Conservation (phyloP, 2,329 filamentous ascomycete genomes). For the Raffaelea ambrosiae region DNA sequence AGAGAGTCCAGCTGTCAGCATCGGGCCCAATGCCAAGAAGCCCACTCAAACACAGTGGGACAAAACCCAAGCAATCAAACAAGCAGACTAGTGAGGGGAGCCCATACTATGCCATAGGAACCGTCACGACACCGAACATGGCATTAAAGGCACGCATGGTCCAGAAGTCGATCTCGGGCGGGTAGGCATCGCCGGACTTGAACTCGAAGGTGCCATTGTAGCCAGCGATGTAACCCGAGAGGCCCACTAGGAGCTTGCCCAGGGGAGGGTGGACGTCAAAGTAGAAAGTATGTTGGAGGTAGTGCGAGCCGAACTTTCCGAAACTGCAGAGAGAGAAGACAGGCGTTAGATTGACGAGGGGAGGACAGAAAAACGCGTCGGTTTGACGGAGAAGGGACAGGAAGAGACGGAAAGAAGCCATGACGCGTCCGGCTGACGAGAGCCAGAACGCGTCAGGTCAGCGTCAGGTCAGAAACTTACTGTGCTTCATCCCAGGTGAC, state of each 20-base stretch:
- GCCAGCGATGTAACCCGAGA: conserved; percentile 90
- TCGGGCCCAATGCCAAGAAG: too few species aligned
- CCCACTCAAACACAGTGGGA: background rate
- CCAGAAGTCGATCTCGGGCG: conserved; percentile 87
- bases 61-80: background rate
- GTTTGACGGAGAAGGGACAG: too few species aligned
- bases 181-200: conserved; percentile 96
- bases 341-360: conserved; percentile 3
- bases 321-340: conserved; percentile 45
- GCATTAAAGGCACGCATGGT: conserved; percentile 99
- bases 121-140: conserved; percentile 83
- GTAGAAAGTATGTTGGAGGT: conserved; percentile 98
- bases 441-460: too few species aligned
- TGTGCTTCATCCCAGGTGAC: conserved; percentile 62
- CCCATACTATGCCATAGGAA: conserved; percentile 71
- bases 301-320: conserved; percentile 97
- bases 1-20: too few species aligned
- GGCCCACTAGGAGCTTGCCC: conserved; percentile 95
- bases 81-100: background rate
- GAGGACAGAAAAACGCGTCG: background rate
- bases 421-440: too few species aligned
- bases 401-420: background rate
- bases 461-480: conserved; percentile 41
- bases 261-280: conserved; percentile 83
- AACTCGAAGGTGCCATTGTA: conserved; percentile 99